phyloP scores from a whole-genome alignment of 305 asterid genomes.

The Striga hermonthica region DNA sequence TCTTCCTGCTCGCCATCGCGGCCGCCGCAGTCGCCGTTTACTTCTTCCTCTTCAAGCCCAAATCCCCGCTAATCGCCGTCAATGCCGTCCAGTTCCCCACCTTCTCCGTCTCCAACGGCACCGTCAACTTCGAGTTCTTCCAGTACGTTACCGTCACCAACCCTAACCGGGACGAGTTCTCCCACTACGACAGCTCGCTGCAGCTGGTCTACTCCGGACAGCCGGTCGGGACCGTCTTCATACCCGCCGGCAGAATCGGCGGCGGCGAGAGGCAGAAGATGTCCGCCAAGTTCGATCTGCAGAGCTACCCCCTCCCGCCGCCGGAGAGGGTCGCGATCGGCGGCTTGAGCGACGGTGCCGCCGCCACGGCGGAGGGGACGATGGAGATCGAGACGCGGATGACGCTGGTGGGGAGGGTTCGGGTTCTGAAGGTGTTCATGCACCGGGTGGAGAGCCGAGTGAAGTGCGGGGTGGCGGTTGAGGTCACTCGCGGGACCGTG shows the following conservation, averaged over 20 bases:
- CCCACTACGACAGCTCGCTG: slow-evolving; percentile 93
- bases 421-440: slow-evolving; percentile 81
- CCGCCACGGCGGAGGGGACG: slow-evolving; percentile 35
- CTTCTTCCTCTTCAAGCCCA: slow-evolving; percentile 80
- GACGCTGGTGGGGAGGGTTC: slow-evolving; percentile 86
- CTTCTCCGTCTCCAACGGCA: slow-evolving; percentile 74
- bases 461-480: slow-evolving; percentile 71
- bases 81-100: slow-evolving; percentile 86
- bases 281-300: slow-evolving; percentile 79
- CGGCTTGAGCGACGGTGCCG: slow-evolving; percentile 27
- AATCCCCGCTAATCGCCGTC: slow-evolving; percentile 74
- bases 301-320: slow-evolving; percentile 62
- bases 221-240: slow-evolving; percentile 76
- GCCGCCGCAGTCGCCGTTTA: slow-evolving; percentile 63
- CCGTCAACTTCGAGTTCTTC: slow-evolving; percentile 80
- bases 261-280: slow-evolving; percentile 80
- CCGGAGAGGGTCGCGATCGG: slow-evolving; percentile 39
- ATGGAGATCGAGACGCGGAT: slow-evolving; percentile 91
- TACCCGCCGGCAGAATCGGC: slow-evolving; percentile 83
- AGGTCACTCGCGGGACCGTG: slow-evolving; percentile 68
- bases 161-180: slow-evolving; percentile 88
- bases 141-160: slow-evolving; percentile 84
- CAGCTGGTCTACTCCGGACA: slow-evolving; percentile 77
- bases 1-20: slow-evolving; percentile 57
- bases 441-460: slow-evolving; percentile 74